Evolutionary conservation across 306 rosid species (phyloP).

Genomic region (Cicer yamashitae): DNA sequence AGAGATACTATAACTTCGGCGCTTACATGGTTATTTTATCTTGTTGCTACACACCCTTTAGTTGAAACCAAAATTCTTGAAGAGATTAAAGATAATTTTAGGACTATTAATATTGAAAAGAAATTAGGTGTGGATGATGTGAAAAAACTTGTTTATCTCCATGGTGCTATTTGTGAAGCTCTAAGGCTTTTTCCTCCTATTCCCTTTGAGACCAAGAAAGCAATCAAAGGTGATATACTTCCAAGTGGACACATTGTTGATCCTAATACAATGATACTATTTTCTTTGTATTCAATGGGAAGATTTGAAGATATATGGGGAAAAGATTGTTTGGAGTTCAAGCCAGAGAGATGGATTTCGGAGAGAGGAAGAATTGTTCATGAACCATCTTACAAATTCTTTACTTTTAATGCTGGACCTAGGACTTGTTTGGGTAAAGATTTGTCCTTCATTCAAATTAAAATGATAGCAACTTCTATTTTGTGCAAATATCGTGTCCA

Average conservation of each 20-base stretch:
- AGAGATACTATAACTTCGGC: slow-evolving; percentile 56
- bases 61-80: slow-evolving; percentile 55
- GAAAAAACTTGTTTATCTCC: slow-evolving; percentile 53
- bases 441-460: slow-evolving; percentile 50
- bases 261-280: slow-evolving; percentile 21
- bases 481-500: slow-evolving; percentile 44
- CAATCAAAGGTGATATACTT: slow-evolving; percentile 44
- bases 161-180: slow-evolving; percentile 57
- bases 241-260: slow-evolving; percentile 58
- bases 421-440: slow-evolving; percentile 65
- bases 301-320: slow-evolving; percentile 63
- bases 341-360: slow-evolving; percentile 71
- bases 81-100: slow-evolving; percentile 44
- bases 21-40: slow-evolving; percentile 63
- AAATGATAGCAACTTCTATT: slow-evolving; percentile 49
- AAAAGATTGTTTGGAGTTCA: slow-evolving; percentile 59
- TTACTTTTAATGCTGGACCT: slow-evolving; percentile 61
- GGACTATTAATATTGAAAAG: neutral
- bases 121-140: slow-evolving; percentile 14
- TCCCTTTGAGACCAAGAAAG: slow-evolving; percentile 47
- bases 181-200: slow-evolving; percentile 61
- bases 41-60: slow-evolving; percentile 52
- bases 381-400: slow-evolving; percentile 58
- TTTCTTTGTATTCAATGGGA: slow-evolving; percentile 57
- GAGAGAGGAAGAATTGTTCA: slow-evolving; percentile 42